A percentile compares a stretch with the other conserved stretches of the same genome.
Conservation (phyloP, 2,329 filamentous ascomycete species). For the Triangularia setosa region DNA sequence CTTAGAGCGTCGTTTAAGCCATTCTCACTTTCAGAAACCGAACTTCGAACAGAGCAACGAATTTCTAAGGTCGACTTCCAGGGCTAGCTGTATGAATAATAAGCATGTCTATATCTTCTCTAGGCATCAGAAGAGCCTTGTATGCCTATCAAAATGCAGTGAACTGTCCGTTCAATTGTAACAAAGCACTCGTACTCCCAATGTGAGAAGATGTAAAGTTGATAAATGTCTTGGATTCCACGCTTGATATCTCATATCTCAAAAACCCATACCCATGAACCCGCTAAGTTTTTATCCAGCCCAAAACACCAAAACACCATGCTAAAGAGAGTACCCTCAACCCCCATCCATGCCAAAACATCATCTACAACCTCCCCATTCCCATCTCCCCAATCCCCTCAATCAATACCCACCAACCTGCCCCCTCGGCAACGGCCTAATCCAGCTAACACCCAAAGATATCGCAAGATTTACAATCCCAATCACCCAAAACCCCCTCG, state of each 20-base stretch:
- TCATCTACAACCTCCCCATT: background rate
- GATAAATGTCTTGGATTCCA: background rate
- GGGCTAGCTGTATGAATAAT: too few species aligned
- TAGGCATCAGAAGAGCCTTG: too few species aligned
- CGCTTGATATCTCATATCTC: background rate
- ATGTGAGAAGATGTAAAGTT: background rate
- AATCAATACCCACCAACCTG: constrained; percentile 44
- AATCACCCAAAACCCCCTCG: constrained; percentile 74
- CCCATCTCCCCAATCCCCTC: background rate
- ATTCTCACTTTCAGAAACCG: too few species aligned
- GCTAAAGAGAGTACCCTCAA: background rate
- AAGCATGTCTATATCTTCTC: too few species aligned
- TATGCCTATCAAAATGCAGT: too few species aligned
- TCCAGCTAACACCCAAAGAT: constrained; percentile 60
- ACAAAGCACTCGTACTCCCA: too few species aligned
- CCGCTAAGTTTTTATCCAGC: background rate
- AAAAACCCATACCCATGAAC: background rate
- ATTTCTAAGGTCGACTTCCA: too few species aligned
- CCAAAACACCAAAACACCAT: background rate
- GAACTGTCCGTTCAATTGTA: too few species aligned
- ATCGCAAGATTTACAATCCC: constrained; percentile 69
- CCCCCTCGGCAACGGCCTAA: constrained; percentile 51
- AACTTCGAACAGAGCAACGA: too few species aligned
- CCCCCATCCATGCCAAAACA: background rate
- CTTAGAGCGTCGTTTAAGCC: too few species aligned